Evolutionary conservation across 805 yeast species (phyloP).

Genomic region (Metschnikowia vanudenii): DNA sequence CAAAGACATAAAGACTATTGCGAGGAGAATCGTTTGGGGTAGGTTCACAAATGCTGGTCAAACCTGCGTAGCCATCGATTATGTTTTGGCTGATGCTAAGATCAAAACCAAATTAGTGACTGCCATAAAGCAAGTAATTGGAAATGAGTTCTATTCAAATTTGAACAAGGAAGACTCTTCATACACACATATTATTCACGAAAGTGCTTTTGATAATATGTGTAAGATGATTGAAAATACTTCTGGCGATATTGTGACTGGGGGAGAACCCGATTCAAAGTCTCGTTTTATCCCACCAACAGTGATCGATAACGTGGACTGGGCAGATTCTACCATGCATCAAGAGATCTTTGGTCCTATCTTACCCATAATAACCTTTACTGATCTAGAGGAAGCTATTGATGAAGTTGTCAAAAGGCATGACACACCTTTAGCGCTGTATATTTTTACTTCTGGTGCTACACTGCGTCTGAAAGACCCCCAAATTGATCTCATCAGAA

Average conservation of each 20-base stretch:
- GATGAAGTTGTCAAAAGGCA: conserved; percentile 44
- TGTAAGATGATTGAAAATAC: conserved; percentile 44
- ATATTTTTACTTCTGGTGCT: conserved; percentile 56
- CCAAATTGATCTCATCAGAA: conserved; percentile 41
- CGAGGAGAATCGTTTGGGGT: conserved; percentile 75
- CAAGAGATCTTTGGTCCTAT: conserved; percentile 85
- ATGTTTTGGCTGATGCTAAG: conserved; percentile 62
- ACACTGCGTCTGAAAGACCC: conserved; percentile 46
- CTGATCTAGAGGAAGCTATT: conserved; percentile 44
- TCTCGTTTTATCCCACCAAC: conserved; percentile 69
- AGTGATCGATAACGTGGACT: conserved; percentile 56
- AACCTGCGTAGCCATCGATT: conserved; percentile 89
- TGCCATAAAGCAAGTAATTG: conserved; percentile 39
- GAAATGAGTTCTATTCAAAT: conserved; percentile 45
- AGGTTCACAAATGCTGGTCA: conserved; percentile 83
- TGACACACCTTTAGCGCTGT: conserved; percentile 81
- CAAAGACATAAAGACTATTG: conserved; percentile 40
- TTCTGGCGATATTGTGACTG: conserved; percentile 51
- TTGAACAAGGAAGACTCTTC: conserved; percentile 25
- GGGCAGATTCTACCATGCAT: conserved; percentile 70
- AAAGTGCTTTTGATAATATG: conserved; percentile 51
- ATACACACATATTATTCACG: conserved; percentile 62
- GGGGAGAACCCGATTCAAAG: conserved; percentile 42
- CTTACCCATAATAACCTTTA: conserved; percentile 65
- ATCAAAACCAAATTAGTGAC: conserved; percentile 52